Evolutionary conservation across 2,329 filamentous ascomycete species (phyloP).

Genomic region (Talaromyces amestolkiae): DNA sequence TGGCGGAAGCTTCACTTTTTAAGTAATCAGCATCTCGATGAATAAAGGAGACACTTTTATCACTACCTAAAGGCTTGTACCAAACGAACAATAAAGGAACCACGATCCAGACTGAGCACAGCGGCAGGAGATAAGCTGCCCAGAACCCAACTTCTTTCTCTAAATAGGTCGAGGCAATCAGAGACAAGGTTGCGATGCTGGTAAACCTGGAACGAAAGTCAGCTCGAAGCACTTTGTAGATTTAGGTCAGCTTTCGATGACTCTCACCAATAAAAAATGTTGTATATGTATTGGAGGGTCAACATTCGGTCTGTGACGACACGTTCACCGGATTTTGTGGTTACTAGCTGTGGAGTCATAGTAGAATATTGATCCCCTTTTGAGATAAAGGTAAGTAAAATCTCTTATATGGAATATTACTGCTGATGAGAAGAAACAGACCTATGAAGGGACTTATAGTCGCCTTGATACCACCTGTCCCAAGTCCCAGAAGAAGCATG

Average conservation of each 20-base stretch:
- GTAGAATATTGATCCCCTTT: constrained; percentile 37
- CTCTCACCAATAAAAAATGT: constrained; percentile 38
- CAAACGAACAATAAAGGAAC: constrained; percentile 19
- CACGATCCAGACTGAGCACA: constrained; percentile 21
- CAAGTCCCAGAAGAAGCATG: constrained; percentile 40
- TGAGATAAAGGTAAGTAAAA: neutral
- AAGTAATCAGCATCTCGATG: neutral
- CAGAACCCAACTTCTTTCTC: constrained; percentile 25
- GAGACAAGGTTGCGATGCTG: constrained; percentile 21
- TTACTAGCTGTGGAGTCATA: constrained; percentile 24
- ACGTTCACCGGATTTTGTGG: constrained; percentile 29
- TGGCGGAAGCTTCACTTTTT: constrained; percentile 14
- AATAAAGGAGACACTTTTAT: no score
- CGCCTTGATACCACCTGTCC: constrained; percentile 38
- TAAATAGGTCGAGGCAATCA: constrained; percentile 21
- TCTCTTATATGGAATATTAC: neutral
- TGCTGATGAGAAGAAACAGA: constrained; percentile 7
- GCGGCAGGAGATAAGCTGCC: constrained; percentile 23
- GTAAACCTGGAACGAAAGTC: constrained; percentile 19
- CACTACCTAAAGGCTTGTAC: constrained; percentile 7
- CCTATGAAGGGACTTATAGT: constrained; percentile 37
- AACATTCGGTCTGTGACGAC: constrained; percentile 35
- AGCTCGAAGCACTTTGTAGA: neutral
- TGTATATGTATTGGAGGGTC: constrained; percentile 41
- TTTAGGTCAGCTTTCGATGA: neutral